Evolutionary conservation across 495 filamentous ascomycete species (phyloP).

Genomic region (Opeltia flavorubescens): DNA sequence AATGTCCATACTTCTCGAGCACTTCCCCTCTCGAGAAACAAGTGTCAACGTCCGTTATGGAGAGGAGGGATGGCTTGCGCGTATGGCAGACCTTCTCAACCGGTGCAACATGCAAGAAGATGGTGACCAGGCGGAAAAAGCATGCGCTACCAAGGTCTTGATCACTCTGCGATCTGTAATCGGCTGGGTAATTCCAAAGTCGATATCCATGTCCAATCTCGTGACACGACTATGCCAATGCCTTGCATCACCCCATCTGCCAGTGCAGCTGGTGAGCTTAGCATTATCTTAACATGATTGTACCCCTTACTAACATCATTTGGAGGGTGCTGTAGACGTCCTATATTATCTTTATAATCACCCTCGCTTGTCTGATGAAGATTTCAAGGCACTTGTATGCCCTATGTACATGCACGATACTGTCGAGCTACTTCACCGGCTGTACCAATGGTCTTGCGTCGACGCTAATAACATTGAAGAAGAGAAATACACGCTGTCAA

Average conservation of each 20-base stretch:
- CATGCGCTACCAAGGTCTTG: slow-evolving; percentile 59
- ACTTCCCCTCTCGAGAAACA: slow-evolving; percentile 53
- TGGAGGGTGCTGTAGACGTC: slow-evolving; percentile 67
- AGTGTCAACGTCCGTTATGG: slow-evolving; percentile 53
- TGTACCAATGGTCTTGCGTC: slow-evolving; percentile 73
- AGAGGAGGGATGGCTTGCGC: slow-evolving; percentile 72
- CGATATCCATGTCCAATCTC: slow-evolving; percentile 53
- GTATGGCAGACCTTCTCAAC: slow-evolving; percentile 59
- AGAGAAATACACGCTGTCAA: slow-evolving; percentile 77
- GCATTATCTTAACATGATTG: not conserved
- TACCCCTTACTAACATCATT: slow-evolving; percentile 17
- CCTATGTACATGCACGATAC: slow-evolving; percentile 61
- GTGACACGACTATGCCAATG: slow-evolving; percentile 60
- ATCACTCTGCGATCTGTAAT: slow-evolving; percentile 61
- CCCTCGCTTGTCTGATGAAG: slow-evolving; percentile 56
- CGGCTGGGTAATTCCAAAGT: slow-evolving; percentile 73
- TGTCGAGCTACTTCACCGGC: slow-evolving; percentile 53
- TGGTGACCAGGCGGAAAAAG: slow-evolving; percentile 45
- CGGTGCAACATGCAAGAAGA: slow-evolving; percentile 55
- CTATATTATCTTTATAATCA: slow-evolving; percentile 71
- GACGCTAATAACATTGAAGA: slow-evolving; percentile 73
- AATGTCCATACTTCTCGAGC: slow-evolving; percentile 52
- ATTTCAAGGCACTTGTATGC: slow-evolving; percentile 63
- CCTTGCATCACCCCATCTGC: slow-evolving; percentile 56
- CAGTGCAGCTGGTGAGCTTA: slow-evolving; percentile 54